Percentiles rank a stretch among this genome's conserved stretches.
These are phyloP conservation scores for Blastocladiella britannica DNA, from an alignment of 192 early-diverging fungal genomes.

Conservation along the genomic window DNA sequence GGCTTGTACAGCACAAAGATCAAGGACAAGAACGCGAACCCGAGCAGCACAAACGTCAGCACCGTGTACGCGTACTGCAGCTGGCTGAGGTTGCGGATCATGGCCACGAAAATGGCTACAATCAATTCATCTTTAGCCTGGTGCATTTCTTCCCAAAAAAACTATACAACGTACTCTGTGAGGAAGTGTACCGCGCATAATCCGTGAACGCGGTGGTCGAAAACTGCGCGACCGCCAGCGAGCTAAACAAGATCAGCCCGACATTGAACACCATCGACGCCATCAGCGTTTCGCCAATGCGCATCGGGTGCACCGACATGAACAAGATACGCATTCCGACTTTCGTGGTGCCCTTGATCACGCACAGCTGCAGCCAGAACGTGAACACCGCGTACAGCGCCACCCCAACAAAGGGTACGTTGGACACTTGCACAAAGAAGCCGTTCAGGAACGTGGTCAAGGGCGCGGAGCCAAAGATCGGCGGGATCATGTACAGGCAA, in stretches of 20 bases:
- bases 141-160: conserved; percentile 4
- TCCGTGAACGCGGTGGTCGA: conserved; percentile 25
- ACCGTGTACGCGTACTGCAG: conserved; percentile 26
- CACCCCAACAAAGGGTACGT: conserved; percentile 33
- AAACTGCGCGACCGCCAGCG: conserved; percentile 34
- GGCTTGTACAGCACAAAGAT: conserved; percentile 24
- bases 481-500: conserved; percentile 25
- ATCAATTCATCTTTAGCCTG: not conserved
- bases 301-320: conserved; percentile 33
- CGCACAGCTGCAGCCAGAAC: conserved; percentile 33
- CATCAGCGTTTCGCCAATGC: conserved; percentile 40
- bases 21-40: conserved; percentile 17
- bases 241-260: conserved; percentile 30
- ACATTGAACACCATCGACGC: conserved; percentile 34
- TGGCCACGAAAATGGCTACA: conserved; percentile 30
- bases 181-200: conserved; percentile 28
- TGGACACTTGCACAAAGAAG: conserved; percentile 18
- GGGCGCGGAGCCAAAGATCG: conserved; percentile 9
- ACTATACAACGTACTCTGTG: conserved; percentile 16
- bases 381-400: conserved; percentile 30
- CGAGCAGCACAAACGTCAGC: conserved; percentile 22
- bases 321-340: conserved; percentile 36
- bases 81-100: conserved; percentile 24
- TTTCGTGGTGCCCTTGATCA: conserved; percentile 30
- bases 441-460: conserved; percentile 27